Evolutionary conservation across 2,329 filamentous ascomycete genomes (phyloP), one percentile per base, ranked within the genome.

Genomic region (Raffaelea arxii): DNA sequence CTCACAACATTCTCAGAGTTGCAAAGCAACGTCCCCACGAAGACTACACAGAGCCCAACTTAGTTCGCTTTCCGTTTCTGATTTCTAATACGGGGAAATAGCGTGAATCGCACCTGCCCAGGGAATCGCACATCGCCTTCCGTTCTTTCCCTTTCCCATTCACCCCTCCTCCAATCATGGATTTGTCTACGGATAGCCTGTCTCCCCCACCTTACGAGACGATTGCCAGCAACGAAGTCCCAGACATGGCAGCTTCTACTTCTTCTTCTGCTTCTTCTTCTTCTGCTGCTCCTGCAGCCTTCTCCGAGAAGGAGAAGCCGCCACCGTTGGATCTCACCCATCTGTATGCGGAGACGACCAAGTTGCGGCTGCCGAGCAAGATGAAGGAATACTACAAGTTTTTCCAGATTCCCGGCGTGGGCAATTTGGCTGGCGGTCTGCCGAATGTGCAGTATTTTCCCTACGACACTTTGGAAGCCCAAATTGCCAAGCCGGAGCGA

Each of bases 351-450:
- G 70, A 78, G 48, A 72, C 79, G 39, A 84, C 87, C 41, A 81
- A 74, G 58, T 74, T 76, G 41, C 75, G 87, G 9, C 55, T 69
- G 6, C 69, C 76, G 6, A 92, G 81, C 58, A 69, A 69, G 38
- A 75, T 94, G 62, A 95, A 95, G 69, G 43, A 74, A 32, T 87
- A 90, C 63, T 95, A 95, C 71, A 88, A 87, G 64, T 94, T 86
- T 66, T 92, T 92, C 56, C 52, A 61, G 54, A 77, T 80, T 44
- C 78, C 78, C 0, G 74, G 75, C n/a, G 75, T 82, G 50, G 71
- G 68, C 25, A 81, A 83, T 54, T 57, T 82, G 40, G 77, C 78
- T 48, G 78, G 78, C 53, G 79, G 78, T 81, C 76, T 94, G 21
- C 90, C 90, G 16, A 83, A 92, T 63, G 72, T 82, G 35, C 75